phyloP scores from a whole-genome alignment of 1,139 yeast genomes.

The Blastobotrys aristatus region DNA sequence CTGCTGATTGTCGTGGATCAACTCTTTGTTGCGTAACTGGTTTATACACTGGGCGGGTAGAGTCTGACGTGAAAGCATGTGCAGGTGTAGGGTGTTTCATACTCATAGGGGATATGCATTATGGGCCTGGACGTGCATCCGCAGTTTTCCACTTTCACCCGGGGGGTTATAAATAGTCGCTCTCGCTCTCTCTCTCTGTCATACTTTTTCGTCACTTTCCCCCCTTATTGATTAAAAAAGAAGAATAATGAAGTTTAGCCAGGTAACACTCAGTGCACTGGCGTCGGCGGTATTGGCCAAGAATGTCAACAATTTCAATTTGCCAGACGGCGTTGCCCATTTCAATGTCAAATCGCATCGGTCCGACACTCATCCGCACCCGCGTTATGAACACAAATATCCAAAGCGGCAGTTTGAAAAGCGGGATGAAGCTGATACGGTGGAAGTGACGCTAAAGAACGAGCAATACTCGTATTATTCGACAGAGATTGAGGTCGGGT shows the following conservation, averaged over 20 bases:
- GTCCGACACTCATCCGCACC: slow-evolving; percentile 10
- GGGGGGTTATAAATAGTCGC: too few species aligned
- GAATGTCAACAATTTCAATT: background rate
- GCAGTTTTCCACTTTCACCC: too few species aligned
- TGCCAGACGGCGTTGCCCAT: slow-evolving; percentile 8
- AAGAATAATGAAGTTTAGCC: background rate
- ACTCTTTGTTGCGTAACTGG: too few species aligned
- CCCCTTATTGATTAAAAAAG: too few species aligned
- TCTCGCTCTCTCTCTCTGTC: too few species aligned
- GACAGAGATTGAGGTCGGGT: slow-evolving; percentile 37
- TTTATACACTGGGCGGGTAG: too few species aligned
- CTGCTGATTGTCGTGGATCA: too few species aligned
- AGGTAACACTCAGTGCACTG: background rate
- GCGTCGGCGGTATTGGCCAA: slow-evolving; percentile 3
- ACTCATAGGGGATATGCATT: too few species aligned
- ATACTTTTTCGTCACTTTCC: too few species aligned
- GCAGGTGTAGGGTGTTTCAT: too few species aligned
- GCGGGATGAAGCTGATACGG: slow-evolving; percentile 7
- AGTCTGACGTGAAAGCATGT: too few species aligned
- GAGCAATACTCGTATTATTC: slow-evolving; percentile 32
- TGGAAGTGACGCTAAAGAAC: slow-evolving; percentile 20
- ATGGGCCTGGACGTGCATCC: too few species aligned
- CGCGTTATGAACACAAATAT: slow-evolving; percentile 5
- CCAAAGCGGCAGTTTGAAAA: background rate
- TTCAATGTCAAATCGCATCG: slow-evolving; percentile 5